Conservation (phyloP, 2,329 filamentous ascomycete species). For the Mollisia scopiformis region DNA sequence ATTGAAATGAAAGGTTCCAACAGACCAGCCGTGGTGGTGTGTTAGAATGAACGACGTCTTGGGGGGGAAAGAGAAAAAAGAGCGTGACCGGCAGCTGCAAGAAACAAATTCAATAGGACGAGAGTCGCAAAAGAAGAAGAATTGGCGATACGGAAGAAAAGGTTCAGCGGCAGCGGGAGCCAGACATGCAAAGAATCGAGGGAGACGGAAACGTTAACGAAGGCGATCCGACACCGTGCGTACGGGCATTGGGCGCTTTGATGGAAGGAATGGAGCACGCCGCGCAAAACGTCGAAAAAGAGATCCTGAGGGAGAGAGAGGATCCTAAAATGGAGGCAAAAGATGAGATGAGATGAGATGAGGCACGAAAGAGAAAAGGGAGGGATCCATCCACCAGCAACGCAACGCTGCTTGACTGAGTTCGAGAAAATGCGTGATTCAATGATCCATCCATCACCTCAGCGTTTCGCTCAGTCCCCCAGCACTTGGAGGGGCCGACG, state of each 20-base stretch:
- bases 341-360: conserved; percentile 28
- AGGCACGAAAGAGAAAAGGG: too few relatives aligned
- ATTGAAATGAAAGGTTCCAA: conserved; percentile 22
- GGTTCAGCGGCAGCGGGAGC: too few relatives aligned
- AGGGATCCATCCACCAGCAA: conserved; percentile 15
- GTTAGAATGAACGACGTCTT: conserved; percentile 28
- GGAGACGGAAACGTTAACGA: conserved; percentile 28
- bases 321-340: conserved; percentile 17
- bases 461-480: conserved; percentile 24
- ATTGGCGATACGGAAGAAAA: conserved; percentile 14
- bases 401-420: too few relatives aligned
- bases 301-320: conserved; percentile 10
- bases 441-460: conserved; percentile 8
- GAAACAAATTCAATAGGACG: conserved; percentile 25
- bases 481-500: neutral
- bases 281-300: conserved; percentile 20
- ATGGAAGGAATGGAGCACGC: conserved; percentile 25
- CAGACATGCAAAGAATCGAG: conserved; percentile 10
- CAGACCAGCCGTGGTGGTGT: conserved; percentile 35
- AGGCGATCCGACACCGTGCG: conserved; percentile 28
- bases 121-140: conserved; percentile 19
- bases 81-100: conserved; percentile 36
- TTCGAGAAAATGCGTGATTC: conserved; percentile 9
- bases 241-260: conserved; percentile 28
- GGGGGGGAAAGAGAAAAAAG: conserved; percentile 24